Evolutionary conservation across 306 rosid species (phyloP), one percentile per base, ranked within the genome.

Genomic region (Benincasa hispida): DNA sequence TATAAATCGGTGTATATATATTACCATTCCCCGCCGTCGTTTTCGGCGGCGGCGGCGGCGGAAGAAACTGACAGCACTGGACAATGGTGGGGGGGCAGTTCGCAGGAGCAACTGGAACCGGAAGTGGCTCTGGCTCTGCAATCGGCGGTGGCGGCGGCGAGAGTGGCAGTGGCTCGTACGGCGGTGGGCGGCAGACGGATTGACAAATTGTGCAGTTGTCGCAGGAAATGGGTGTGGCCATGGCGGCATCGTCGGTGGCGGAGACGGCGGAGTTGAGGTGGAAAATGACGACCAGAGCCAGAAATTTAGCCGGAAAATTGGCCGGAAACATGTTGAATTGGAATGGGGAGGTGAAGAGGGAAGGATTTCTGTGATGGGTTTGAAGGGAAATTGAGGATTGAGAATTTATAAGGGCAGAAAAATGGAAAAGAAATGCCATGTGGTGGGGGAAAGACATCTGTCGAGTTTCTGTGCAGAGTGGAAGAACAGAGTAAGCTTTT

Each of bases 1-100:
- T 70, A 41, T 41, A 27, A 27, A 25, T 30, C 59, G 59, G 76
- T 1, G 76, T 72, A 2, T 72, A 72, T 72, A 72, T 48, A 32
- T 72, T 48, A 22, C 58, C 39, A 47, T 22, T 48, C n/a, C 4
- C 54, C 54, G n/a, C 54, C 54, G 54, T 45, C 51, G 51, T 17
- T 45, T 45, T 17, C 17, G 51, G 51, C 8, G 47, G 51, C 53
- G 76, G 59, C 5, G 76, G 76, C 21, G 59, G 76, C 7, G 76
- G 76, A 32, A n/a, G 14, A 48, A 41, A 69, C 55, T 47, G 56
- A 22, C 76, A 72, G 75, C 59, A 72, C 76, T 72, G 76, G 8
- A 72, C 76, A 14, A 48, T 5, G 2, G 59, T 10, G 11, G 76
- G 76, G 3, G 76, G 76, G 25, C 76, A 72, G 42, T 48, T 72